Evolutionary conservation across 2,329 filamentous ascomycete species (phyloP).

Genomic region (Diplocarpon rosae): DNA sequence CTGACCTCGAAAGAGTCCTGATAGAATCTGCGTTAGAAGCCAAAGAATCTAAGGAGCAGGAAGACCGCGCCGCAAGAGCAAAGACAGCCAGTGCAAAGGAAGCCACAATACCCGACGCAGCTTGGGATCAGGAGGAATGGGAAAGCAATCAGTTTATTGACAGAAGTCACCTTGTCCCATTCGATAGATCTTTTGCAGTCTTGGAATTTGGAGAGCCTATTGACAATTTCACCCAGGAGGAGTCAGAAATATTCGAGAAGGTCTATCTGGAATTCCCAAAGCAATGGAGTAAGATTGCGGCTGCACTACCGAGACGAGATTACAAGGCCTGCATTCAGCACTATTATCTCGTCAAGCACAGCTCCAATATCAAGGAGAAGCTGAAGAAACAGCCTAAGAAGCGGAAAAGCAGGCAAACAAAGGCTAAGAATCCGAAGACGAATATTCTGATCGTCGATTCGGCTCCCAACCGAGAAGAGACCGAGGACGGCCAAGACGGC

Average conservation of each 20-base stretch:
- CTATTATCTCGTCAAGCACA: conserved; percentile 72
- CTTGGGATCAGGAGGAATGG: conserved; percentile 49
- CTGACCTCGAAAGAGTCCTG: conserved; percentile 60
- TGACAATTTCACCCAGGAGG: conserved; percentile 64
- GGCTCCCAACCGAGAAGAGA: conserved; percentile 33
- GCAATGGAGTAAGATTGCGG: conserved; percentile 71
- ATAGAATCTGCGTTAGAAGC: conserved; percentile 62
- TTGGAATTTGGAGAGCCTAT: conserved; percentile 64
- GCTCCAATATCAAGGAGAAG: conserved; percentile 66
- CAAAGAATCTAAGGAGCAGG: conserved; percentile 58
- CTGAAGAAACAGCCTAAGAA: conserved; percentile 50
- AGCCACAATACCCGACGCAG: conserved; percentile 61
- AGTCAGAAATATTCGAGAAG: conserved; percentile 60
- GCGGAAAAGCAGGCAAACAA: conserved; percentile 35
- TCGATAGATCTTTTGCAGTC: conserved; percentile 54
- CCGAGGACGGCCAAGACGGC: conserved; percentile 28
- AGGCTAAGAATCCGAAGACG: conserved; percentile 42
- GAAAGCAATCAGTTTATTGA: conserved; percentile 51
- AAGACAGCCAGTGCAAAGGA: conserved; percentile 68
- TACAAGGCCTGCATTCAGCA: conserved; percentile 77
- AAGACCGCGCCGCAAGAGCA: conserved; percentile 51
- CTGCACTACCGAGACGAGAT: conserved; percentile 53
- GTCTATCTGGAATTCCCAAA: conserved; percentile 67
- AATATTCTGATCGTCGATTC: conserved; percentile 57
- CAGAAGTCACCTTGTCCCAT: conserved; percentile 50